Percentiles rank a stretch among this genome's conserved stretches.
These are phyloP conservation scores for Heritiera fomes DNA, from an alignment of 345 rosid species.

Conservation along the genomic window DNA sequence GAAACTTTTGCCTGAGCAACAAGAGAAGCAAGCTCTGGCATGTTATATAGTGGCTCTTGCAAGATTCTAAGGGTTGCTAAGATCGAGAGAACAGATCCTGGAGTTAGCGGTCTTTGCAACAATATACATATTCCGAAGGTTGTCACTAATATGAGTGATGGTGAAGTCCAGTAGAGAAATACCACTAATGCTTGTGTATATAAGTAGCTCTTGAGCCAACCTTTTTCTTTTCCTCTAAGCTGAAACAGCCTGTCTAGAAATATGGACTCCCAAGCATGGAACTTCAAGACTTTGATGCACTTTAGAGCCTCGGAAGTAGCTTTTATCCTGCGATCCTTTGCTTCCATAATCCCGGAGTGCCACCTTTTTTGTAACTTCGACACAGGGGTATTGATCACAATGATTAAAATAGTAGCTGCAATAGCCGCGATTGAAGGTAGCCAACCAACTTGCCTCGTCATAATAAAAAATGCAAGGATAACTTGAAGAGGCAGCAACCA, in stretches of 20 bases:
- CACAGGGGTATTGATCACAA: slow-evolving; percentile 1
- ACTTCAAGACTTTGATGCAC: neutral
- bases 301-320: slow-evolving; percentile 5
- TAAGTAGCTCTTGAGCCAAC: neutral
- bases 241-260: neutral
- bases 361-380: neutral
- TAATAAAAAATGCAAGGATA: neutral
- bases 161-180: slow-evolving; percentile 5
- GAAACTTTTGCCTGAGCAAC: slow-evolving; percentile 57
- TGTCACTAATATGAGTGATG: neutral
- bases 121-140: neutral
- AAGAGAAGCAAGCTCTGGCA: slow-evolving; percentile 64
- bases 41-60: slow-evolving; percentile 38
- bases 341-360: slow-evolving; percentile 5
- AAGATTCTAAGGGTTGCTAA: neutral
- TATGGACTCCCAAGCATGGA: slow-evolving; percentile 4
- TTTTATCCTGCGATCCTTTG: neutral
- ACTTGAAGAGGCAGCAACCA: slow-evolving; percentile 12
- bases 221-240: neutral
- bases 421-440: neutral
- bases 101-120: neutral
- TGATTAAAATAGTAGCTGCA: neutral
- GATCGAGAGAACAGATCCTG: slow-evolving; percentile 1
- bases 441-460: neutral
- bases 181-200: slow-evolving; percentile 6